phyloP scores from a whole-genome alignment of 176 grass and related monocot species.

The Saccharum spontaneum region DNA sequence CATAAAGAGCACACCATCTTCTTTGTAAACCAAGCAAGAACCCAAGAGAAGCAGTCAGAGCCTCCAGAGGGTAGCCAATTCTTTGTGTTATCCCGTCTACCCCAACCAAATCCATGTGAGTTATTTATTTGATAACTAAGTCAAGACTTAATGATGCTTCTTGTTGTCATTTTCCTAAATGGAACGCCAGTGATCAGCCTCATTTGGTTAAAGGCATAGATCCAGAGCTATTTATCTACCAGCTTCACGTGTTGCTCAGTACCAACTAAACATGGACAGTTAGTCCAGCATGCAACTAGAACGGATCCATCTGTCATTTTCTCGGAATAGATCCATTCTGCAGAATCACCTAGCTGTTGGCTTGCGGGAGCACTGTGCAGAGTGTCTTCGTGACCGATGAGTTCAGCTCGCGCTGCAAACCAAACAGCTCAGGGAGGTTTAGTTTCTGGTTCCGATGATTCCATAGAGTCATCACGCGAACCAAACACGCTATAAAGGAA shows the following conservation, averaged over 20 bases:
- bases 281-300: background rate
- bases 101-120: background rate
- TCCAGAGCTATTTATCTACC: background rate
- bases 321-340: background rate
- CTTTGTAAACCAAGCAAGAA: background rate
- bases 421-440: background rate
- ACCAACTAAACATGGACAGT: slow-evolving; percentile 1
- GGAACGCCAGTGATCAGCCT: background rate
- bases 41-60: background rate
- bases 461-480: background rate
- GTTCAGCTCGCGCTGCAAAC: background rate
- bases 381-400: background rate
- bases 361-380: background rate
- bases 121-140: slow-evolving; percentile 10
- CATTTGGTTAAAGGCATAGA: slow-evolving; percentile 19
- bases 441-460: background rate
- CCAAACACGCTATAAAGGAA: slow-evolving; percentile 4
- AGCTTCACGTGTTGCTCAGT: background rate
- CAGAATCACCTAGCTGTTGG: background rate
- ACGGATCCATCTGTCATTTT: background rate
- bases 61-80: background rate
- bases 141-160: background rate
- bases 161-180: background rate
- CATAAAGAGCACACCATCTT: background rate
- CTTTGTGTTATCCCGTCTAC: background rate